A percentile compares a stretch with the other conserved stretches of the same genome.
Conservation (phyloP, 306 rosid genomes). For the Prosopis cineraria region DNA sequence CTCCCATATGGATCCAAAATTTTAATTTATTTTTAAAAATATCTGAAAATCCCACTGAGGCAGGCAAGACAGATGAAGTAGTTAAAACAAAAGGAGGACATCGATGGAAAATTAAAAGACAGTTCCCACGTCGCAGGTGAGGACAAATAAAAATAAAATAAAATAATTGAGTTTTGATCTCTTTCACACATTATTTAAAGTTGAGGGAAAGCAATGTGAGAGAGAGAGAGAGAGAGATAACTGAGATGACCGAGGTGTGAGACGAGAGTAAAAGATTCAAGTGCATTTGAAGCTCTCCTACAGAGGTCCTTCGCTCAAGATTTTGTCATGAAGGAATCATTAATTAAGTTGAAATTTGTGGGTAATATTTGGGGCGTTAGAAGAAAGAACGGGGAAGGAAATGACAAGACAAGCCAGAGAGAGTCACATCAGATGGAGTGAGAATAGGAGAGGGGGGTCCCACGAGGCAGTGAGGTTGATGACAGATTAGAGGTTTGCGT, state of each 20-base stretch:
- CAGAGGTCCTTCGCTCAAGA: too few species aligned
- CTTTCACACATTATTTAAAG: too few species aligned
- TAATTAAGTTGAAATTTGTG: not conserved
- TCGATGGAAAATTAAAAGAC: not conserved
- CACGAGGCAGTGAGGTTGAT: constrained; percentile 17
- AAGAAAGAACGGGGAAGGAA: not conserved
- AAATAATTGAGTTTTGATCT: not conserved
- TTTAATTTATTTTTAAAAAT: not conserved
- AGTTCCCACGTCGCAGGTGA: not conserved
- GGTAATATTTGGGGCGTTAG: not conserved
- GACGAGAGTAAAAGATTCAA: not conserved
- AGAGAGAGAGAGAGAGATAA: too few species aligned
- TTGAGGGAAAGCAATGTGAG: too few species aligned
- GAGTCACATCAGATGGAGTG: too few species aligned
- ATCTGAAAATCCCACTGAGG: not conserved
- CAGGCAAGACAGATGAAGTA: constrained; percentile 7
- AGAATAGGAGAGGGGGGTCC: too few species aligned
- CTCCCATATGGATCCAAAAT: constrained; percentile 29
- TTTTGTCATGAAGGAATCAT: not conserved
- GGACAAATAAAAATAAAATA: not conserved
- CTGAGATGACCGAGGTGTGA: too few species aligned
- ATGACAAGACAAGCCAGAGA: constrained; percentile 31
- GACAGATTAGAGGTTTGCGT: constrained; percentile 39
- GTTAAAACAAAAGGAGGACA: not conserved
- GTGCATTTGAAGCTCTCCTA: too few species aligned